Conservation (phyloP, 192 early-diverging fungal species). For the Coemansia sp. region DNA sequence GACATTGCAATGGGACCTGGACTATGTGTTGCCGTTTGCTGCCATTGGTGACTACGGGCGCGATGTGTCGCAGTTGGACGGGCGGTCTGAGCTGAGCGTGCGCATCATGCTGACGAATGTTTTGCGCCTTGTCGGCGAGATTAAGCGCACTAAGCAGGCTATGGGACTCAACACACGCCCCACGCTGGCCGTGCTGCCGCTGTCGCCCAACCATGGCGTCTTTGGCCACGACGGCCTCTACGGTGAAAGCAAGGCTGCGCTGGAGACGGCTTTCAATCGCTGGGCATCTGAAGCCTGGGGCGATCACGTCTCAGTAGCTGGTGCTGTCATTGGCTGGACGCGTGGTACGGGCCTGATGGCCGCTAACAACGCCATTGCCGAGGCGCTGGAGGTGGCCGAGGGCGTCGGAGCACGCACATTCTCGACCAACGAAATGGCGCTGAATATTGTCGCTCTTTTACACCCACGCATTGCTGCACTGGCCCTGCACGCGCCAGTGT, state of each 20-base stretch:
- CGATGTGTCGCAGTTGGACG: constrained; percentile 82
- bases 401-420: constrained; percentile 86
- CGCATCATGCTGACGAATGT: constrained; percentile 96
- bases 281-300: constrained; percentile 91
- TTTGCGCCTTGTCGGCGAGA: constrained; percentile 81
- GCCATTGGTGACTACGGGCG: constrained; percentile 85
- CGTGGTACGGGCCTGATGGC: constrained; percentile 95
- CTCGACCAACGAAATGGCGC: constrained; percentile 91
- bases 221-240: constrained; percentile 94
- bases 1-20: constrained; percentile 84
- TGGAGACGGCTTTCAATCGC: constrained; percentile 91
- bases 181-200: constrained; percentile 83
- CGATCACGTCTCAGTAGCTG: constrained; percentile 80
- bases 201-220: constrained; percentile 97
- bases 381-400: constrained; percentile 69
- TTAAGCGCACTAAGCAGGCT: constrained; percentile 78
- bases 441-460: constrained; percentile 90
- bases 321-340: constrained; percentile 97
- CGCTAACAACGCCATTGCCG: constrained; percentile 84
- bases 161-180: constrained; percentile 77
- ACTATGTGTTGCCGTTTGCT: constrained; percentile 94
- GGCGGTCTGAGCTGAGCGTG: constrained; percentile 82
- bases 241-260: constrained; percentile 89
- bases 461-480: constrained; percentile 76
- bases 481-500: constrained; percentile 78